Conservation (phyloP, 1,284 basidiomycete species). For the Marasmius sp. region DNA sequence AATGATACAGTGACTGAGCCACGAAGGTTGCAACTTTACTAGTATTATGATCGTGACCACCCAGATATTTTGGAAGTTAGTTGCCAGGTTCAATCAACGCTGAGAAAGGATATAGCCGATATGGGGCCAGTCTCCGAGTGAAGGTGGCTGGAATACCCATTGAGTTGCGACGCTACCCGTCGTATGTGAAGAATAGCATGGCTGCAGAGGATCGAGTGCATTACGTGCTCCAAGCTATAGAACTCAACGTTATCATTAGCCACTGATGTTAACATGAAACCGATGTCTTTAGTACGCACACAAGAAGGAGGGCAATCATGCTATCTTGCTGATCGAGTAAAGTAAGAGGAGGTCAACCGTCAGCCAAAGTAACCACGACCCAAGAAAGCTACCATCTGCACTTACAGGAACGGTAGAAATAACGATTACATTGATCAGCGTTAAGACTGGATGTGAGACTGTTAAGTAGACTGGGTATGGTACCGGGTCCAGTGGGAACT, state of each 20-base stretch:
- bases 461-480: no score
- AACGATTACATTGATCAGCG: neutral
- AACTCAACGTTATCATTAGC: neutral
- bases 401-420: neutral
- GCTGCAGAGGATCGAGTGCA: neutral
- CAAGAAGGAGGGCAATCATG: no score
- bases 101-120: no score
- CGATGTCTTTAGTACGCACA: neutral
- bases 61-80: no score
- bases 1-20: no score
- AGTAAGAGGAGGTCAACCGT: no score
- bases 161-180: neutral
- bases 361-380: neutral
- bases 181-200: neutral
- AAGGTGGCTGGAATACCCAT: no score
- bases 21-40: no score
- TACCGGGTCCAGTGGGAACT: neutral
- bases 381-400: neutral
- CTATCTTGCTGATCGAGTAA: no score
- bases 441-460: neutral
- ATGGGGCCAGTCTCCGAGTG: no score
- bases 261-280: neutral
- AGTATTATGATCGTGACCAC: no score
- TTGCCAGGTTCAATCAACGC: no score
- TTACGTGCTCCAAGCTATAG: neutral